Conservation (phyloP, 2,329 filamentous ascomycete species). For the Monosporascus sp. region DNA sequence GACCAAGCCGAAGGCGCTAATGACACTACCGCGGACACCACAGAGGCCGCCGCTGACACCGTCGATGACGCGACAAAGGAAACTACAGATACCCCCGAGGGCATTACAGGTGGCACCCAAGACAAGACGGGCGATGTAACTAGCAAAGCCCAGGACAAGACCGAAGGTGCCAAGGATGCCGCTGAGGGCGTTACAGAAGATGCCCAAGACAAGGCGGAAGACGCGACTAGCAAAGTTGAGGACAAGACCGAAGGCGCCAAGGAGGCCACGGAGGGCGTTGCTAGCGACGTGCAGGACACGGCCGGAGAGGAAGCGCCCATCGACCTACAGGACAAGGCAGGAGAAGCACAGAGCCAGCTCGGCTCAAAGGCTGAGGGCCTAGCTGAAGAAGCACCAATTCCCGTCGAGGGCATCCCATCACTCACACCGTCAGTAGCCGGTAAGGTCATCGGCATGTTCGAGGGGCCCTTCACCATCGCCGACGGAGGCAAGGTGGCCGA, state of each 20-base stretch:
- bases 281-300: conserved; percentile 8
- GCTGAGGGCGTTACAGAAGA: conserved; percentile 20
- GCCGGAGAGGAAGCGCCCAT: conserved; percentile 7
- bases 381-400: conserved; percentile 11
- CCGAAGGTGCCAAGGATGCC: conserved; percentile 13
- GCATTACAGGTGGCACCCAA: conserved; percentile 14
- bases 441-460: conserved; percentile 42
- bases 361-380: conserved; percentile 14
- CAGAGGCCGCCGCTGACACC: conserved; percentile 7
- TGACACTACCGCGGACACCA: conserved; percentile 11
- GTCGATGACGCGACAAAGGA: conserved; percentile 15
- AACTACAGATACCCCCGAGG: conserved; percentile 16
- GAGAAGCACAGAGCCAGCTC: background rate
- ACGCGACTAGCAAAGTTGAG: conserved; percentile 10
- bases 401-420: conserved; percentile 33
- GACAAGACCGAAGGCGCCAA: conserved; percentile 16
- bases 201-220: conserved; percentile 3
- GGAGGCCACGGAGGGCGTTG: conserved; percentile 18
- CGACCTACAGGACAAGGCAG: conserved; percentile 9
- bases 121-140: conserved; percentile 7
- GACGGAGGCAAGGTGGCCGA: conserved; percentile 53
- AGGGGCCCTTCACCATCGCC: conserved; percentile 41
- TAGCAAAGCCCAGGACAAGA: conserved; percentile 13
- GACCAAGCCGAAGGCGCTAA: conserved; percentile 14
- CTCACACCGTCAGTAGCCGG: conserved; percentile 36